Conservation (phyloP, 2,329 filamentous ascomycete genomes). For the Alternaria triticina region DNA sequence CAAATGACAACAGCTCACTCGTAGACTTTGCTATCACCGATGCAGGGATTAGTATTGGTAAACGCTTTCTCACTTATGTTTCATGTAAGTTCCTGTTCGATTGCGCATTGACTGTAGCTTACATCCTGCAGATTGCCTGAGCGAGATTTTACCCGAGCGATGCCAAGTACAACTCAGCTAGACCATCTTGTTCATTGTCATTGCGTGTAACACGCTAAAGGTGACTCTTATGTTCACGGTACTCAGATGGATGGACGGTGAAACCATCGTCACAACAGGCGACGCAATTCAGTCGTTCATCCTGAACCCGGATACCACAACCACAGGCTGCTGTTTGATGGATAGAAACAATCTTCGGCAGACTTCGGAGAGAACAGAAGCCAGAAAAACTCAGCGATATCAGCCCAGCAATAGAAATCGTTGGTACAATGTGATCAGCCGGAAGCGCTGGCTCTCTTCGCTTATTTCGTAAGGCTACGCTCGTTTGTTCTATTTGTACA, state of each 20-base stretch:
- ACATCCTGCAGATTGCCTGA: neutral
- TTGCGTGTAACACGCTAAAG: rapidly evolving
- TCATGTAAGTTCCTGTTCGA: too few relatives aligned
- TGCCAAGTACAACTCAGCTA: neutral
- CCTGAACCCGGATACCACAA: rapidly evolving
- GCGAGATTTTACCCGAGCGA: neutral
- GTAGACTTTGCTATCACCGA: too few relatives aligned
- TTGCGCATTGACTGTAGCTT: too few relatives aligned
- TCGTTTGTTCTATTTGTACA: too few relatives aligned
- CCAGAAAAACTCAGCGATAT: rapidly evolving
- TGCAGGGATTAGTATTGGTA: too few relatives aligned
- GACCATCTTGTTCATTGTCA: neutral
- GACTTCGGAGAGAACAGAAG: too few relatives aligned
- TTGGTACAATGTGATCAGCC: neutral
- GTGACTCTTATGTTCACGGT: rapidly evolving
- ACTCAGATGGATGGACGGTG: neutral
- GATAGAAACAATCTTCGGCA: too few relatives aligned
- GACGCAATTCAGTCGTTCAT: neutral
- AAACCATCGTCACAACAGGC: neutral
- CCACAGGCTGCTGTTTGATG: too few relatives aligned
- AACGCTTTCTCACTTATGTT: too few relatives aligned
- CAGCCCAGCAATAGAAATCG: neutral
- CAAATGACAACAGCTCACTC: too few relatives aligned
- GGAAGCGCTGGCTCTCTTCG: neutral
- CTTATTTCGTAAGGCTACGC: neutral